phyloP scores from a whole-genome alignment of 1,284 basidiomycete species.

The Exsudoporus floridanus region DNA sequence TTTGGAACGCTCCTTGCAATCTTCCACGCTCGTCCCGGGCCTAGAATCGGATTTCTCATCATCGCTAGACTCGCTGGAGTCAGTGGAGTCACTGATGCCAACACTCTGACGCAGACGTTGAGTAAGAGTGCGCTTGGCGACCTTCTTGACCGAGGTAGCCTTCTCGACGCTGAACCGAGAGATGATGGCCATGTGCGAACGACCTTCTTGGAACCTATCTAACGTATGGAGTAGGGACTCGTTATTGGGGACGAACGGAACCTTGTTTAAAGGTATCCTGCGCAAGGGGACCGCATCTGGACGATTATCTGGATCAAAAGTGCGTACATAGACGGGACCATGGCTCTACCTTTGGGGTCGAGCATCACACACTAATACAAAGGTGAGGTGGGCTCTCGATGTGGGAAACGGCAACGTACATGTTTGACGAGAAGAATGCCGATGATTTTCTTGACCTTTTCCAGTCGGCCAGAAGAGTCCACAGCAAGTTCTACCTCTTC shows the following conservation, averaged over 20 bases:
- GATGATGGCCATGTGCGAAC: slow-evolving; percentile 91
- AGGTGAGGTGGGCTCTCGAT: background rate
- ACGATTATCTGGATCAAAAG: slow-evolving; percentile 1
- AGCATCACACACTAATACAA: slow-evolving; percentile 70
- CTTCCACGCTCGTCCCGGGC: slow-evolving; percentile 11
- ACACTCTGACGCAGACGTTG: slow-evolving; percentile 65
- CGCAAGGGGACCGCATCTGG: slow-evolving; percentile 76
- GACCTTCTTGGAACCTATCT: slow-evolving; percentile 89
- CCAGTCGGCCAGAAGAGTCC: slow-evolving; percentile 24
- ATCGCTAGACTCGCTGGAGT: slow-evolving; percentile 46
- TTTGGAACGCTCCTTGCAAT: slow-evolving; percentile 25
- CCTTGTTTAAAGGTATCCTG: slow-evolving; percentile 79
- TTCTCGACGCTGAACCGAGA: slow-evolving; percentile 61
- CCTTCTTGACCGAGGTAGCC: slow-evolving; percentile 40
- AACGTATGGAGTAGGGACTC: slow-evolving; percentile 85
- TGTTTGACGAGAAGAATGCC: slow-evolving; percentile 55
- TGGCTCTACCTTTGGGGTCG: slow-evolving; percentile 74
- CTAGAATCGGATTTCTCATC: slow-evolving; percentile 38
- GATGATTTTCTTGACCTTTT: slow-evolving; percentile 48
- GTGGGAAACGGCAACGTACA: slow-evolving; percentile 14
- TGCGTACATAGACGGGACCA: background rate
- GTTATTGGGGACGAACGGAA: slow-evolving; percentile 83
- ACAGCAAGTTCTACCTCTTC: slow-evolving; percentile 41
- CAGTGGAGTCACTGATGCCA: slow-evolving; percentile 60
- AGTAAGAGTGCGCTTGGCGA: slow-evolving; percentile 61